These are phyloP conservation scores for Oxytropis ochrocephala DNA, from an alignment of 306 rosid species.

Conservation along the genomic window DNA sequence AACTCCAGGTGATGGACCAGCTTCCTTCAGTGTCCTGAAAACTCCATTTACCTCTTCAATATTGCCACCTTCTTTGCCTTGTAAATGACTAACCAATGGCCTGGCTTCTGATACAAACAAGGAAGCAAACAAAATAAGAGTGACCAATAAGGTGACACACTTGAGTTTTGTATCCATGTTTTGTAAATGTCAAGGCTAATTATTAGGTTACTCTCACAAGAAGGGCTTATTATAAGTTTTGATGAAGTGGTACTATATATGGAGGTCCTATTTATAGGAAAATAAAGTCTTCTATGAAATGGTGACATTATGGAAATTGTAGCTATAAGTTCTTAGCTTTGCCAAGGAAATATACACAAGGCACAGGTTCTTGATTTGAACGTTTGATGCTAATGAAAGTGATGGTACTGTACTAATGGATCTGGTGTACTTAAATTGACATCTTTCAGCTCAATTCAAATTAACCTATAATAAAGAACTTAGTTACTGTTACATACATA, in stretches of 20 bases:
- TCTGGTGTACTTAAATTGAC: slow-evolving; percentile 9
- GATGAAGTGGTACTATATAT: slow-evolving; percentile 8
- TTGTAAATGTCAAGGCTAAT: neutral
- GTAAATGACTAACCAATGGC: slow-evolving; percentile 1
- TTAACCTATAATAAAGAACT: neutral
- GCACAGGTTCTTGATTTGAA: slow-evolving; percentile 24
- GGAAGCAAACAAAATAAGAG: slow-evolving; percentile 25
- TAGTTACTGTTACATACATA: slow-evolving; percentile 8
- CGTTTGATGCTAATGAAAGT: slow-evolving; percentile 7
- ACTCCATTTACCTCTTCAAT: slow-evolving; percentile 10
- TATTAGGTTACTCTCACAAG: neutral
- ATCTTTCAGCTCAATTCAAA: slow-evolving; percentile 11
- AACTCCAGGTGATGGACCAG: slow-evolving; percentile 38
- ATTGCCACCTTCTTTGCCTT: neutral
- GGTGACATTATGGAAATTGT: neutral
- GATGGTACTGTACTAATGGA: neutral
- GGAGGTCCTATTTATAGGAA: slow-evolving; percentile 41
- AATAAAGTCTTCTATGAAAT: neutral
- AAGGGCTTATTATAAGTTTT: neutral
- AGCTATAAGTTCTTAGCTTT: neutral
- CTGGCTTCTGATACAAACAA: slow-evolving; percentile 39
- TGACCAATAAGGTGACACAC: slow-evolving; percentile 6
- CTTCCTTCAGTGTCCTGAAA: slow-evolving; percentile 6
- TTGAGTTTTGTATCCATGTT: slow-evolving; percentile 40
- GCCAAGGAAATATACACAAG: slow-evolving; percentile 21